Evolutionary conservation across 83 land plant genomes (phyloP), one percentile per base, ranked within the genome.

Genomic region (Diphasiastrum complanatum): DNA sequence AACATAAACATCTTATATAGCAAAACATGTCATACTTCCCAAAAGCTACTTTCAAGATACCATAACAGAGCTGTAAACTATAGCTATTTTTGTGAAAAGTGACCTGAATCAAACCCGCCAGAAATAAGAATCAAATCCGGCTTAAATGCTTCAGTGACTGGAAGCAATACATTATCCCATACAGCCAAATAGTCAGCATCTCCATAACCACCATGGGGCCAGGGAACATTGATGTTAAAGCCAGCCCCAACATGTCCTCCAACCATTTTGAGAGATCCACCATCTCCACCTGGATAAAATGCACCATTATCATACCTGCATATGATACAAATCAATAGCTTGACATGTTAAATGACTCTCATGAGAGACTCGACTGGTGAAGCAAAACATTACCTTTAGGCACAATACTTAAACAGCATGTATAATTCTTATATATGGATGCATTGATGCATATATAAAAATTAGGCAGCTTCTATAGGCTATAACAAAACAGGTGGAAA

Each of bases 21-120:
- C n/a, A n/a, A 47, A 5, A 18, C 23, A 47, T 24, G n/a, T 47
- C 51, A 5, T 19, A 47, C 4, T 18, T n/a, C n/a, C 51, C n/a
- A 18, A 18, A 5, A 47, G 51, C 23, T 18, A 47, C n/a, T 18
- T 47, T 47, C 23, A 5, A 47, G 51, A 47, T 18, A 47, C 23
- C 23, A n/a, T 4, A 47, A 47, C 51, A 18, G 14, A 5, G 5
- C 18, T 5, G 18, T 5, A 5, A 5, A 5, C 18, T 24, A 47
- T 18, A 24, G 23, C n/a, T 5, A 5, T 24, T 47, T n/a, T n/a
- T n/a, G 45, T 41, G 45, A 18, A 33, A 16, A 5, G 41, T 58
- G 41, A 89, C 96, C 96, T 78, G 96, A 87, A 86, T 90, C 96
- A 76, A 90, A 90, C 45, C 96, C 96, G 18, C 77, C 96, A 41